Evolutionary conservation across 2,329 filamentous ascomycete genomes (phyloP).

Genomic region (Claviceps maximensis): DNA sequence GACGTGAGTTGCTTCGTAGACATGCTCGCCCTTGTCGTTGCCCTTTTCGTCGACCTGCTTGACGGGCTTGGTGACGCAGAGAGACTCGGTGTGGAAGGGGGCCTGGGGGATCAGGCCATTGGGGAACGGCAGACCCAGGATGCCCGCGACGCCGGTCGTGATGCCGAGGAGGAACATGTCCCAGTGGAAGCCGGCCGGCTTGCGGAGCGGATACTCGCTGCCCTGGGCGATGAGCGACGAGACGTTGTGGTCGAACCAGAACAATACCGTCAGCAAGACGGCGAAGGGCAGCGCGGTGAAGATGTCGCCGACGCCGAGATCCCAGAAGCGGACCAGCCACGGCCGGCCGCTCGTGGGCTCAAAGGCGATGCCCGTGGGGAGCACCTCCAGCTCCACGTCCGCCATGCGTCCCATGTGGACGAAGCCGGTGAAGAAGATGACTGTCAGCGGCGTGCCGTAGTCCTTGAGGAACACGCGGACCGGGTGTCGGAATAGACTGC

Average conservation of each 20-base stretch:
- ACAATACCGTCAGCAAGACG: conserved; percentile 66
- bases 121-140: conserved; percentile 67
- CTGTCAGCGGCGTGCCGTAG: conserved; percentile 71
- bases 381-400: conserved; percentile 51
- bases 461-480: conserved; percentile 77
- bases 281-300: conserved; percentile 85
- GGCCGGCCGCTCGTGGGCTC: conserved; percentile 58
- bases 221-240: conserved; percentile 74
- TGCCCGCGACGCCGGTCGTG: conserved; percentile 61
- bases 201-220: conserved; percentile 67
- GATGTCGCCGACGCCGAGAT: conserved; percentile 56
- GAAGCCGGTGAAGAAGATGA: conserved; percentile 83
- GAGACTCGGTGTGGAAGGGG: conserved; percentile 66
- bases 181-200: conserved; percentile 78
- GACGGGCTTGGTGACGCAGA: conserved; percentile 53
- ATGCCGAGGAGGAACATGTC: conserved; percentile 69
- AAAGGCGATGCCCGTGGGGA: conserved; percentile 69
- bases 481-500: conserved; percentile 60
- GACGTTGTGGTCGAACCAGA: conserved; percentile 85
- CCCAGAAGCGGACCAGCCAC: conserved; percentile 77
- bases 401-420: conserved; percentile 75
- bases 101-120: conserved; percentile 77
- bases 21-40: conserved; percentile 42
- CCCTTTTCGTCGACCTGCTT: conserved; percentile 40
- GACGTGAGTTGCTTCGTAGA: conserved; percentile 43